These are phyloP conservation scores for Corniculantispora saksenae DNA, from an alignment of 2,329 filamentous ascomycete genomes.

Conservation along the genomic window DNA sequence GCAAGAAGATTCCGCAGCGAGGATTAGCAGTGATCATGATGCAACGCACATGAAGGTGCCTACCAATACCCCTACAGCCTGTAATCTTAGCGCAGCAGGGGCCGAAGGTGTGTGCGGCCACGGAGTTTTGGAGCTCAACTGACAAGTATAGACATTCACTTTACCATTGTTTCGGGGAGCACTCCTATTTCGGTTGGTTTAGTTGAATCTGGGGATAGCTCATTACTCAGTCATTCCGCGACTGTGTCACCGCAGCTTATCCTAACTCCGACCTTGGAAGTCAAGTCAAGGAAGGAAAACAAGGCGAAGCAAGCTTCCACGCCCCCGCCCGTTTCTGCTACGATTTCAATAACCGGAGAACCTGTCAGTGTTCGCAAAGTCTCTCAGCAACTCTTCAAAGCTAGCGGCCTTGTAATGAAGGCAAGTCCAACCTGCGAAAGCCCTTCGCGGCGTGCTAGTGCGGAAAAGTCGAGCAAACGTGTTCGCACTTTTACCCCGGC, in stretches of 20 bases:
- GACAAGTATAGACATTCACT: background rate
- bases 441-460: slow-evolving; percentile 20
- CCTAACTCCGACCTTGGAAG: slow-evolving; percentile 36
- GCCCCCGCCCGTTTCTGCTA: slow-evolving; percentile 19
- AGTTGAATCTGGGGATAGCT: slow-evolving; percentile 46
- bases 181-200: slow-evolving; percentile 34
- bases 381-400: slow-evolving; percentile 40
- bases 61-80: slow-evolving; percentile 43
- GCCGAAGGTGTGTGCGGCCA: background rate
- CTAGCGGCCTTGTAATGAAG: slow-evolving; percentile 26
- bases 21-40: slow-evolving; percentile 34
- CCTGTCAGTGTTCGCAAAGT: slow-evolving; percentile 41
- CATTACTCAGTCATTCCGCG: slow-evolving; percentile 50
- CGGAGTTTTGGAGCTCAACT: background rate
- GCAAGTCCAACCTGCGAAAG: slow-evolving; percentile 23
- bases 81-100: slow-evolving; percentile 22
- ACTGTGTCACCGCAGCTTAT: slow-evolving; percentile 36
- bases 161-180: background rate
- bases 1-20: slow-evolving; percentile 22
- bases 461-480: slow-evolving; percentile 46
- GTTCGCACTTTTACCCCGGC: slow-evolving; percentile 48
- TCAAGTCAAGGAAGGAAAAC: slow-evolving; percentile 49
- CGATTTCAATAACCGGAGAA: slow-evolving; percentile 22
- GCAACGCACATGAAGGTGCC: slow-evolving; percentile 37
- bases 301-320: background rate